phyloP scores from a whole-genome alignment of 2,329 filamentous ascomycete genomes.

The Laburnicola sp. region DNA sequence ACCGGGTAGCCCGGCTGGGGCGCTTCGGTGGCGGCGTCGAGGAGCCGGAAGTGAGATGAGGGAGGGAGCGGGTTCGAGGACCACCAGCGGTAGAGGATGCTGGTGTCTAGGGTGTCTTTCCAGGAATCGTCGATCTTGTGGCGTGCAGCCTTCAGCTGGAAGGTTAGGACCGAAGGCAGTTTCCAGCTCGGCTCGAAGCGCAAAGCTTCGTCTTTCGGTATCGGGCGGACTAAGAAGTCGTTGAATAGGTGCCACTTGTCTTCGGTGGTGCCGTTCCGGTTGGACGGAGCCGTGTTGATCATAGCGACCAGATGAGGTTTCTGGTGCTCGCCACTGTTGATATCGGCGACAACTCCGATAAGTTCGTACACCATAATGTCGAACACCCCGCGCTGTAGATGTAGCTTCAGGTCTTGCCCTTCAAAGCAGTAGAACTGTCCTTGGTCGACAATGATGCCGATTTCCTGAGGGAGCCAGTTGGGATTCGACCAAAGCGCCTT shows the following conservation, averaged over 20 bases:
- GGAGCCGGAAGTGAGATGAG: conserved; percentile 62
- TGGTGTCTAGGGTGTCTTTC: conserved; percentile 82
- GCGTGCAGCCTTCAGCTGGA: conserved; percentile 78
- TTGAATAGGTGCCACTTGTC: conserved; percentile 96
- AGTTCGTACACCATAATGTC: conserved; percentile 84
- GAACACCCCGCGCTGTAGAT: conserved; percentile 76
- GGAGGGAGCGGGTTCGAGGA: conserved; percentile 48
- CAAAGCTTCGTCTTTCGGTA: conserved; percentile 80
- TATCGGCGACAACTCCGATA: conserved; percentile 85
- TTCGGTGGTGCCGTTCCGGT: conserved; percentile 55
- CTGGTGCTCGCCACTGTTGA: conserved; percentile 78
- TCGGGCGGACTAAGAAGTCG: conserved; percentile 85
- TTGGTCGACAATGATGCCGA: conserved; percentile 86
- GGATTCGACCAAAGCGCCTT: conserved; percentile 84
- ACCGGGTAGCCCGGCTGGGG: conserved; percentile 75
- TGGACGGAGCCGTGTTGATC: conserved; percentile 77
- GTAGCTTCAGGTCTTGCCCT: conserved; percentile 81
- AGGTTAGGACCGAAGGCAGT: conserved; percentile 82
- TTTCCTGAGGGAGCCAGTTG: conserved; percentile 90
- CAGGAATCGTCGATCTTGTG: conserved; percentile 83
- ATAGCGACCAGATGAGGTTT: conserved; percentile 90
- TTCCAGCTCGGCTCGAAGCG: conserved; percentile 93
- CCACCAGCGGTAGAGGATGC: conserved; percentile 77
- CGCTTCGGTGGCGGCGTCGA: conserved; percentile 63
- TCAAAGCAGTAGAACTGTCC: conserved; percentile 96